Base-by-base conservation (phyloP, 306 rosid species). In the Cucurbita maxima region DNA sequence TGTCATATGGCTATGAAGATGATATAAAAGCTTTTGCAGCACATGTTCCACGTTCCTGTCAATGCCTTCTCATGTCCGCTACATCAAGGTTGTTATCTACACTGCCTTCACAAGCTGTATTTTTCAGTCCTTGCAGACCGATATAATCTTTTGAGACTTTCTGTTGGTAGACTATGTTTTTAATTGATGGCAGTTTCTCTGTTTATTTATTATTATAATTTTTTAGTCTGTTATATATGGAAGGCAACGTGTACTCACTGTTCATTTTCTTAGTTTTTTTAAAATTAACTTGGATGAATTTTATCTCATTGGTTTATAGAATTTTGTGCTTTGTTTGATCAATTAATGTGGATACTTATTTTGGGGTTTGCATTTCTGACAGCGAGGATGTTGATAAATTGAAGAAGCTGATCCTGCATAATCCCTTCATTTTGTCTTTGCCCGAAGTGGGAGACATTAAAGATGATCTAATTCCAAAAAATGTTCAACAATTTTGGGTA, bases 31-130 rank as follows among this genome's bases (percentile, higher is more conserved):
- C 95, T 74, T 78, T 94, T 71, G 79, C 91, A 63, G 83, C 92
- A 78, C 92, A 94, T 34, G 62, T 89, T 60, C 99, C 97, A 51
- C 85, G 92, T 81, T 76, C 86, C 73, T 94, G 99, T 80, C 99
- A 94, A 74, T 94, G 95, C 75, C 96, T 94, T 85, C 91, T 94
- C 19, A 94, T 94, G 98, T 90, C 98, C 14, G 98, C 98, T 74
- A 91, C 97, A 75, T 76, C 96, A 80, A 94, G 96, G 99, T 94
- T 71, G 86, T 78, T 86, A 62, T 73, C 61, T 69, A 45, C 54
- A 4, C 20, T 70, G 44, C 75, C 52, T 64, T 40, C 58, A 63
- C 60, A 20, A 64, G 6, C 25, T 45, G 3, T 11, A 67, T 11
- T 19, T 67, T 20, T 12, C 12, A 20, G 22, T 45, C 37, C 11